phyloP scores from a whole-genome alignment of 306 rosid genomes.

The Abrus precatorius region DNA sequence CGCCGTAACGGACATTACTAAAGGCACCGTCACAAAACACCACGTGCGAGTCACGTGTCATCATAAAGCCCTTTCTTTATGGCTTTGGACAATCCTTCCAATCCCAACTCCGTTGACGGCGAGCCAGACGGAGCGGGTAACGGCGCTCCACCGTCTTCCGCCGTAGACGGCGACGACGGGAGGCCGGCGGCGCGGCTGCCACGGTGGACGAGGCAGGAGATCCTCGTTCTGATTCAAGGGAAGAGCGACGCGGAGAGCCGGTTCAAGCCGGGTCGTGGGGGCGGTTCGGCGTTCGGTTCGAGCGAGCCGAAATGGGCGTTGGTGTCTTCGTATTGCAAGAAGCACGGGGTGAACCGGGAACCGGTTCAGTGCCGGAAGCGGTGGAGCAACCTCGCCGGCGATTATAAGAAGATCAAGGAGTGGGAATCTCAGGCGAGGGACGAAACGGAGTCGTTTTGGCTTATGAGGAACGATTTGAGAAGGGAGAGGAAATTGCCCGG shows the following conservation, averaged over 20 bases:
- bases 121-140: conserved; percentile 54
- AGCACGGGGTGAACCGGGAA: conserved; percentile 93
- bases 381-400: conserved; percentile 99
- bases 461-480: conserved; percentile 93
- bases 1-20: conserved; percentile 70
- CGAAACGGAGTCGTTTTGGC: conserved; percentile 94
- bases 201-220: conserved; percentile 97
- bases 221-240: conserved; percentile 89
- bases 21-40: conserved; percentile 66
- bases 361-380: conserved; percentile 98
- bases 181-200: conserved; percentile 84
- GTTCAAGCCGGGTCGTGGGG: conserved; percentile 64
- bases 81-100: conserved; percentile 71
- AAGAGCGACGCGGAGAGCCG: conserved; percentile 84
- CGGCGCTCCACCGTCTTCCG: conserved; percentile 64
- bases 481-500: conserved; percentile 93
- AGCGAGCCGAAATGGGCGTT: conserved; percentile 95
- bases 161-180: conserved; percentile 65
- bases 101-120: conserved; percentile 60
- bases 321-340: conserved; percentile 85
- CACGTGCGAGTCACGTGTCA: conserved; percentile 72
- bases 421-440: conserved; percentile 84
- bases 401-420: conserved; percentile 93
- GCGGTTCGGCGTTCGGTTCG: conserved; percentile 67
- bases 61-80: conserved; percentile 49